Base-by-base conservation (phyloP, 2,329 filamentous ascomycete species). In the Aspergillus novofumigatus region DNA sequence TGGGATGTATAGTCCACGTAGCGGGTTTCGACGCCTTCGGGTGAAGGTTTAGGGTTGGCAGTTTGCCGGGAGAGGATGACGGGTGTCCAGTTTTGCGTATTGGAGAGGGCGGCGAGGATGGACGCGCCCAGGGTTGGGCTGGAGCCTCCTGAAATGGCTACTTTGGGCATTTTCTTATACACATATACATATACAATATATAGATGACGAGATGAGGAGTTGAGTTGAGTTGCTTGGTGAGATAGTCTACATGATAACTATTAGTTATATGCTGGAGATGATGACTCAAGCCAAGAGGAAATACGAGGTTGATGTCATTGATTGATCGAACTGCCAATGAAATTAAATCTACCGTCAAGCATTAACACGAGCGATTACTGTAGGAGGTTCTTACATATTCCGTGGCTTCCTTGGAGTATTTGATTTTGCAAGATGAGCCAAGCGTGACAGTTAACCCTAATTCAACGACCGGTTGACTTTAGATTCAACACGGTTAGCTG, bases 1-100 rank as follows among this genome's bases (percentile, higher is more conserved):
- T 57, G 49, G 4, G 48, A 57, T 17, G 52, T 28, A 26, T 73
- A 73, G 49, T 71, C 62, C 28, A 73, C 68, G 35, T 67, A 62
- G 42, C 65, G 65, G 21, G 67, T 59, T 49, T 61, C 56, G 14
- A 62, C 26, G 29, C 10, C 41, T 38, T 5, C 2, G 14, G 26
- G 10, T 28, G 51, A 8, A 4, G 51, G 23, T 7, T n/a, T 49
- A 14, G 52, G 26, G 14, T 41, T 54, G 38, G 4, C 26, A 9
- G 42, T 62, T 8, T 54, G 48, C n/a, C 69, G 60, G 0, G 68
- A 67, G n/a, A 74, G 61, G 48, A 73, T 69, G 38, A 73, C 55
- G 9, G 63, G 65, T 4, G 59, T 61, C 47, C 73, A 59, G 11
- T 14, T 14, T 11, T 60, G 57, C 1, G 58, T 66, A 54, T 38